Evolutionary conservation across 176 grass and related monocot genomes (phyloP), one percentile per base, ranked within the genome.

Genomic region (Melocanna baccifera): DNA sequence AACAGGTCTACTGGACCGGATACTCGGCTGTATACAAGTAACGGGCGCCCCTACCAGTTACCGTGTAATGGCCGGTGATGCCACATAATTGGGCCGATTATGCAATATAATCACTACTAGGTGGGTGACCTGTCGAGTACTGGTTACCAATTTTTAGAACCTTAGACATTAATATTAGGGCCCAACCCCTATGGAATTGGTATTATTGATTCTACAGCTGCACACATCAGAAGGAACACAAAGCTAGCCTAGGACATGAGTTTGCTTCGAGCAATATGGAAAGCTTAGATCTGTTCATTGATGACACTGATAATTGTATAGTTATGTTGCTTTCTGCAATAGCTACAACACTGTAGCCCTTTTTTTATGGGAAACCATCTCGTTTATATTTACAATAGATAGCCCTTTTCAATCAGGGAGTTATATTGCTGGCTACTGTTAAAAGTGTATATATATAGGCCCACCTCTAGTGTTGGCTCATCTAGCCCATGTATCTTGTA

Each of bases 261-360:
- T 58, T 87, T 19, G 30, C 29, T 42, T 28, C 37, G 82, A 28
- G 40, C 71, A 76, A 41, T 5, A 82, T 46, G 40, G 34, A 87
- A 87, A 45, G 34, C 20, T 39, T 29, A 68, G 14, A 57, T 84
- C 7, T 61, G 28, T 29, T 69, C 40, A 78, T 10, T 20, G 14
- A 61, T 52, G n/a, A 53, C 14, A 86, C 23, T 71, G 29, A 36
- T 32, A 73, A 66, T 55, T 1, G 63, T 72, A 53, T 80, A 48
- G 39, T 50, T 70, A 86, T 61, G 32, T 62, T 47, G 41, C 65
- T 61, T 78, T 71, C 9, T 15, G 30, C 66, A 76, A 76, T 84
- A 76, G 1, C 36, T 26, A 67, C 22, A 20, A 4, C 25, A 55
- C 9, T 56, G 23, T 41, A 71, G 20, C 7, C 67, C 34, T 5